Conservation (phyloP, 2,329 filamentous ascomycete species). For the Fusarium bactridioides region DNA sequence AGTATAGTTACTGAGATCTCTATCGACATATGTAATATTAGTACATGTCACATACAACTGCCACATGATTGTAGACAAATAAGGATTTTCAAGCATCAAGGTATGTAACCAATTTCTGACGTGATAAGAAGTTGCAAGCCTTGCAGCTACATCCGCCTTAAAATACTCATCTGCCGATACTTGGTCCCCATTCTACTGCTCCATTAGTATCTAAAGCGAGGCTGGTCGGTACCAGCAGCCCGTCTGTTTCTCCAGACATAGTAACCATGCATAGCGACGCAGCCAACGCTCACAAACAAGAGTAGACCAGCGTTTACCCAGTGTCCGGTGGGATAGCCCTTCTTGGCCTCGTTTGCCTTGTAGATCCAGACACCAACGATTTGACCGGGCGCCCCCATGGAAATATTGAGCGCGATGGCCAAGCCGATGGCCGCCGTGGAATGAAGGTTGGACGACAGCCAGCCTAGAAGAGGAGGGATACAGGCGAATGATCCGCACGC, state of each 20-base stretch:
- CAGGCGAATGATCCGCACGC: conserved; percentile 70
- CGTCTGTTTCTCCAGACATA: conserved; percentile 57
- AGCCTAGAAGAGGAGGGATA: conserved; percentile 71
- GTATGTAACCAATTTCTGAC: too few relatives aligned
- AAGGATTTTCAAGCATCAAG: fast-evolving
- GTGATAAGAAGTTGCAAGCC: background rate
- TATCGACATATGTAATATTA: fast-evolving
- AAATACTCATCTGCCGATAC: too few relatives aligned
- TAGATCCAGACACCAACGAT: conserved; percentile 78
- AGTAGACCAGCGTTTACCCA: conserved; percentile 69
- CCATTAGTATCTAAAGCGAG: conserved; percentile 32
- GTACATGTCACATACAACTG: background rate
- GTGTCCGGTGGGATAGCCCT: conserved; percentile 73
- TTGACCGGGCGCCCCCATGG: conserved; percentile 70
- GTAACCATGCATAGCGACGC: conserved; percentile 60
- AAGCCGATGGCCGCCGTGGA: conserved; percentile 69
- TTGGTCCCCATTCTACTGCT: too few relatives aligned
- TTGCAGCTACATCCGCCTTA: too few relatives aligned
- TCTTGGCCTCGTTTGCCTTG: conserved; percentile 64
- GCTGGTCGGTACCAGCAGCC: conserved; percentile 24
- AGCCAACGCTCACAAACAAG: conserved; percentile 64
- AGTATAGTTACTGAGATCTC: background rate
- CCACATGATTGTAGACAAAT: too few relatives aligned
- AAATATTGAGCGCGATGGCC: conserved; percentile 73
- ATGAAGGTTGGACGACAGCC: conserved; percentile 71